These are phyloP conservation scores for Aspergillus melleus DNA, from an alignment of 2,329 filamentous ascomycete species.

Conservation along the genomic window DNA sequence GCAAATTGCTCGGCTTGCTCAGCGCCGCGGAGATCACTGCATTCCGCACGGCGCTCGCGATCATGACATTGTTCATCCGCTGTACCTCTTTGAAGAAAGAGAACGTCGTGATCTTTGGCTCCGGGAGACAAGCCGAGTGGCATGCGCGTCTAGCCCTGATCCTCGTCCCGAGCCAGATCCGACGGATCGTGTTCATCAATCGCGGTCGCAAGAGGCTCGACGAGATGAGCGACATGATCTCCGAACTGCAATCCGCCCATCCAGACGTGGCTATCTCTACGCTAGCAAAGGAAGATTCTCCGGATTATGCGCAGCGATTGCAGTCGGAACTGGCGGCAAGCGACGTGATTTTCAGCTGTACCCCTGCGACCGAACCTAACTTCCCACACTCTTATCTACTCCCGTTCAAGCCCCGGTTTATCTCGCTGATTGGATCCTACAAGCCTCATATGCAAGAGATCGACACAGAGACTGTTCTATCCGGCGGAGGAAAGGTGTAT, in stretches of 20 bases:
- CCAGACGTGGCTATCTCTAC: slow-evolving; percentile 33
- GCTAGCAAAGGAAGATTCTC: slow-evolving; percentile 64
- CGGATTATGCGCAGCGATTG: slow-evolving; percentile 41
- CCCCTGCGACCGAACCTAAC: slow-evolving; percentile 46
- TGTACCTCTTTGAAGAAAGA: slow-evolving; percentile 24
- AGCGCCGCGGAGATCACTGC: slow-evolving; percentile 75
- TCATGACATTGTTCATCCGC: slow-evolving; percentile 63
- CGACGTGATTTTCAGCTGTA: slow-evolving; percentile 53
- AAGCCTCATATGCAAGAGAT: slow-evolving; percentile 56
- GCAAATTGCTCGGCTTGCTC: slow-evolving; percentile 65
- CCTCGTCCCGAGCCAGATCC: slow-evolving; percentile 41
- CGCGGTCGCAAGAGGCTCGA: slow-evolving; percentile 62
- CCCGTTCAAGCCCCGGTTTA: slow-evolving; percentile 43
- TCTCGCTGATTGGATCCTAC: slow-evolving; percentile 56
- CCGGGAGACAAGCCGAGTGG: slow-evolving; percentile 53
- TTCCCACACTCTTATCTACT: slow-evolving; percentile 42
- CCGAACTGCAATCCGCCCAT: slow-evolving; percentile 37
- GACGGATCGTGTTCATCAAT: slow-evolving; percentile 76
- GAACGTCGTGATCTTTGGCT: slow-evolving; percentile 50
- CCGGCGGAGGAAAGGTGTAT: slow-evolving; percentile 65
- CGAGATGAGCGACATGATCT: slow-evolving; percentile 34
- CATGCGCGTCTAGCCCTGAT: slow-evolving; percentile 54
- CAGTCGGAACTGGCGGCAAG: slow-evolving; percentile 30
- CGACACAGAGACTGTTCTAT: slow-evolving; percentile 46
- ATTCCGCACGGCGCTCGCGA: slow-evolving; percentile 75